phyloP scores from a whole-genome alignment of 2,329 filamentous ascomycete genomes.

The Monosporascus sp. region DNA sequence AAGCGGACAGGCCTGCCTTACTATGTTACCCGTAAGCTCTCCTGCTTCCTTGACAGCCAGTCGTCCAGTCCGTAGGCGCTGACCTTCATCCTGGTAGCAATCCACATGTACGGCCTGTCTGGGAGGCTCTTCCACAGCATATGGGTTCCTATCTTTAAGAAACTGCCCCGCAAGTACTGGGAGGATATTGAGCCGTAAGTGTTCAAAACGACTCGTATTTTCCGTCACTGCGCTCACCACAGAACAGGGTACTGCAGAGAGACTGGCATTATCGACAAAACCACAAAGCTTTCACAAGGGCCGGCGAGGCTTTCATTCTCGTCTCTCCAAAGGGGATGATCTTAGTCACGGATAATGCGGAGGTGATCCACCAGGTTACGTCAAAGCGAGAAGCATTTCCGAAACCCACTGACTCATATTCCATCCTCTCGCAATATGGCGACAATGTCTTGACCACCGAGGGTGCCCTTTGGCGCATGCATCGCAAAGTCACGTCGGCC shows the following conservation, averaged over 20 bases:
- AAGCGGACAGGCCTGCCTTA: constrained; percentile 49
- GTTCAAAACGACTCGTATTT: background rate
- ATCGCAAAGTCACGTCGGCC: constrained; percentile 66
- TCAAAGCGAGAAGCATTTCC: constrained; percentile 65
- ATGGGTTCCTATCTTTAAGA: constrained; percentile 51
- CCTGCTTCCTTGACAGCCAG: background rate
- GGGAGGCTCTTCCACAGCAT: constrained; percentile 53
- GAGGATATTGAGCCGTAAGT: constrained; percentile 56
- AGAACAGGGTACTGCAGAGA: constrained; percentile 40
- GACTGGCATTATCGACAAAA: constrained; percentile 56
- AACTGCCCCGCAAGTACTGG: constrained; percentile 50
- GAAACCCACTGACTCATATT: constrained; percentile 58
- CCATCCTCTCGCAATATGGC: constrained; percentile 59
- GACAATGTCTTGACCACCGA: constrained; percentile 68
- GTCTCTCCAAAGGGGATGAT: constrained; percentile 51
- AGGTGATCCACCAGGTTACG: constrained; percentile 61
- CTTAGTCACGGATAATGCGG: constrained; percentile 57
- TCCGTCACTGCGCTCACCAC: constrained; percentile 26
- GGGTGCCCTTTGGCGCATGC: constrained; percentile 63
- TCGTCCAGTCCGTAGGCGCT: constrained; percentile 1
- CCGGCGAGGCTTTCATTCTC: constrained; percentile 61
- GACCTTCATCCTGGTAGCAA: constrained; percentile 30
- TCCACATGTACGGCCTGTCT: constrained; percentile 42
- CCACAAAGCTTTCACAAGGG: constrained; percentile 51
- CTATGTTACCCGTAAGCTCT: constrained; percentile 44